Base-by-base conservation (phyloP, 2,329 filamentous ascomycete species). In the Aspergillus floridensis region DNA sequence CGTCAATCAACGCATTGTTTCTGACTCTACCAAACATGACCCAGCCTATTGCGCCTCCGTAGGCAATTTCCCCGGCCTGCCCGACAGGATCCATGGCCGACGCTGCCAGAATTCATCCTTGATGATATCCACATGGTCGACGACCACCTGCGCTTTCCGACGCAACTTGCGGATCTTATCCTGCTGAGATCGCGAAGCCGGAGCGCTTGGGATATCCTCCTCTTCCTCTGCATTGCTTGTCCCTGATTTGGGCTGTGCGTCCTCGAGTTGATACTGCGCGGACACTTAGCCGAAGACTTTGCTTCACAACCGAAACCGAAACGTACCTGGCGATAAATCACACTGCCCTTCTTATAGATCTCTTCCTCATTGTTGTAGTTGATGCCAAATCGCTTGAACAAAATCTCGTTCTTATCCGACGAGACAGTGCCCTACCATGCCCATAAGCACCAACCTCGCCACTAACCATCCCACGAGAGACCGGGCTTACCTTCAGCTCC, bases 311-410 rank as follows among this genome's bases (percentile, higher is more conserved):
- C 4, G 22, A 12, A 22, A 12, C 6, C 22, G 21, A 32, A 7
- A 59, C 57, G 53, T 77, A 90, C 89, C 73, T 95, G 90, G 68
- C 93, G 85, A 73, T 93, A 95, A 5, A 98, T 77, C 2, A 97
- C 89, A 65, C 91, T 98, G 4, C 95, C 95, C 74, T 98, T 99
- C 74, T 89, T 95, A 76, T 86, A 96, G 16, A 97, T 92, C 63
- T 96, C 92, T 0, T 87, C 86, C 75, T 99, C 95, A 66, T 96
- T 95, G 76, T 99, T 99, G 78, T 99, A 99, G 77, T 99, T 99
- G 72, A 98, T 93, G 2, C 88, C 86, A 74, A 96, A 98, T 26
- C 84, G 84, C 1, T 88, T 90, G 75, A 95, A 99, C 14, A 99
- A 79, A 21, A 99, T 96, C 79, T 99, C 95, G 71, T 99, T 95